Evolutionary conservation across 1,284 basidiomycete species (phyloP).

Genomic region (Ustilago cynodontis): DNA sequence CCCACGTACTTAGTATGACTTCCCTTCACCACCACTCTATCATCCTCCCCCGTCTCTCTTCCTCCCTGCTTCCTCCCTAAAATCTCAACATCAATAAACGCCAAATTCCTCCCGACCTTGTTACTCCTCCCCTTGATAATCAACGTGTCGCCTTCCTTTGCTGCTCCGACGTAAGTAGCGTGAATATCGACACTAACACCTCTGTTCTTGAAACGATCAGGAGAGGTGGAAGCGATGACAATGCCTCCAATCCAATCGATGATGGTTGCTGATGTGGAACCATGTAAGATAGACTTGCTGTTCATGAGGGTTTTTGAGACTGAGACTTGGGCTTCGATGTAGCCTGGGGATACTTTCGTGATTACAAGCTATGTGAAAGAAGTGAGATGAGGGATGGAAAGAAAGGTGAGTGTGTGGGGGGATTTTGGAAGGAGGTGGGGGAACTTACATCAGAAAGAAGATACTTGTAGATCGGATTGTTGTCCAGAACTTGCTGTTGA

Average conservation of each 20-base stretch:
- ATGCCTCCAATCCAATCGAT: constrained; percentile 59
- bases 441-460: constrained; percentile 49
- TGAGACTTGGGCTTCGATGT: constrained; percentile 49
- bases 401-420: neutral
- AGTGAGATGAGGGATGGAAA: neutral
- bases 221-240: constrained; percentile 48
- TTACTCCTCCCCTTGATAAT: constrained; percentile 46
- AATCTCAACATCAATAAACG: constrained; percentile 55
- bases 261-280: constrained; percentile 56
- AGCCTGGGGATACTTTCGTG: constrained; percentile 25
- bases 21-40: constrained; percentile 38
- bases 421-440: neutral
- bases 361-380: constrained; percentile 30
- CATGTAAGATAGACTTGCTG: constrained; percentile 54
- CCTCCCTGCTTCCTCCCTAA: constrained; percentile 28
- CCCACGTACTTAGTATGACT: constrained; percentile 54
- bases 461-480: constrained; percentile 56
- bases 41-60: constrained; percentile 27
- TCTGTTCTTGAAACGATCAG: constrained; percentile 38
- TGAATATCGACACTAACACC: constrained; percentile 60
- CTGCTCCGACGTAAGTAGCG: constrained; percentile 47
- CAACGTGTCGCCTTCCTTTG: constrained; percentile 49
- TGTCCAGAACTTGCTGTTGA: constrained; percentile 43
- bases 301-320: constrained; percentile 48
- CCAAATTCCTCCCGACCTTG: constrained; percentile 55